Evolutionary conservation across 768 basidiomycete genomes (phyloP).

Genomic region (Leccinum pellstonianum): DNA sequence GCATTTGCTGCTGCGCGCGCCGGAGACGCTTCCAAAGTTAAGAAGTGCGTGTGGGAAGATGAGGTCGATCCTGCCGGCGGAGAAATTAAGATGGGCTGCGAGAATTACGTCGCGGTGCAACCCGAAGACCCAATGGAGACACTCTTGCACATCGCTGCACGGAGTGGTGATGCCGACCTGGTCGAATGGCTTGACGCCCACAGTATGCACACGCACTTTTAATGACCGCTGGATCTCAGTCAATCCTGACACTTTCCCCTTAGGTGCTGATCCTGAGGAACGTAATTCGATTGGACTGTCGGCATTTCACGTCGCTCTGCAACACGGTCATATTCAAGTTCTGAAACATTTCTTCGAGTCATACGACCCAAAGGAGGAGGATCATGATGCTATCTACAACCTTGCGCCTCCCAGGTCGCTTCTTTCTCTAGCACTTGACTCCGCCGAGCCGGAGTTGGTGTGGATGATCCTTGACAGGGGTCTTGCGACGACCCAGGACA

Average conservation of each 20-base stretch:
- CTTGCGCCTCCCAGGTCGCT: slow-evolving; percentile 40
- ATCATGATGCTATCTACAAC: slow-evolving; percentile 49
- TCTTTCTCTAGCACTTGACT: slow-evolving; percentile 57
- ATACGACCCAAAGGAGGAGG: slow-evolving; percentile 54
- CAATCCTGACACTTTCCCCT: slow-evolving; percentile 18
- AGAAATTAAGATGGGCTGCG: slow-evolving; percentile 58
- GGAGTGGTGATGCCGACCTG: slow-evolving; percentile 53
- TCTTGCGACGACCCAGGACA: slow-evolving; percentile 49
- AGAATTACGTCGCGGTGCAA: slow-evolving; percentile 43
- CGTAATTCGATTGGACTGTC: slow-evolving; percentile 56
- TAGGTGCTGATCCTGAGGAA: slow-evolving; percentile 76
- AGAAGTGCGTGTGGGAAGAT: slow-evolving; percentile 67
- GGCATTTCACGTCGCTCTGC: slow-evolving; percentile 65
- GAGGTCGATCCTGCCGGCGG: slow-evolving; percentile 70
- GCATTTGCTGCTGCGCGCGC: slow-evolving; percentile 66
- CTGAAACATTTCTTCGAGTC: slow-evolving; percentile 60
- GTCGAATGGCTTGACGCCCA: slow-evolving; percentile 72
- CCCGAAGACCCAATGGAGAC: slow-evolving; percentile 64
- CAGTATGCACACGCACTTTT: slow-evolving; percentile 44
- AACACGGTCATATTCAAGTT: slow-evolving; percentile 50
- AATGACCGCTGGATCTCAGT: slow-evolving; percentile 23
- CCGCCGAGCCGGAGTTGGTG: slow-evolving; percentile 60
- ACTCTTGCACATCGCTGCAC: slow-evolving; percentile 64
- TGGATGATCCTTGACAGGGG: slow-evolving; percentile 61
- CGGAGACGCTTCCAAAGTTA: slow-evolving; percentile 52